phyloP scores from a whole-genome alignment of 805 yeast genomes.

The Candida broadrunensis region DNA sequence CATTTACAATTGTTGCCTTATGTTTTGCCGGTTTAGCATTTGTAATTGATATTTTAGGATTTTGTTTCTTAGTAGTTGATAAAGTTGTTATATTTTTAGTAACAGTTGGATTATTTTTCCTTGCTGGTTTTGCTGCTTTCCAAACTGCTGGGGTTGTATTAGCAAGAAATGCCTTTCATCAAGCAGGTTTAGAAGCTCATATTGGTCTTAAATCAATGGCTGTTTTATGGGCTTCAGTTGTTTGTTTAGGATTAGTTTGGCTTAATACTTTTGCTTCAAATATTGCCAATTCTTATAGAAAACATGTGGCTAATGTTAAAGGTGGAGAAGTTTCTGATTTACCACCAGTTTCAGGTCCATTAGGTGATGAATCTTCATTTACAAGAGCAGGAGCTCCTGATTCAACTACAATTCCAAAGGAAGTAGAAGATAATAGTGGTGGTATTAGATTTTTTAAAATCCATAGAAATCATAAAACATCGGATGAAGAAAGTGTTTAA shows the following conservation, averaged over 20 bases:
- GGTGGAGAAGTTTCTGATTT: conserved; percentile 12
- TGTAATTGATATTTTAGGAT: conserved; percentile 50
- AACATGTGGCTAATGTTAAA: conserved; percentile 43
- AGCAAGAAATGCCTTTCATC: conserved; percentile 66
- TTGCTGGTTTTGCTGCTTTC: conserved; percentile 61
- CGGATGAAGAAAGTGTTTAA: conserved; percentile 44
- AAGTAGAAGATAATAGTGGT: conserved; percentile 43
- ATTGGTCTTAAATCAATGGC: conserved; percentile 61
- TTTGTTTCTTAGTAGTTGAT: conserved; percentile 55
- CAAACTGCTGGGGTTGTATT: conserved; percentile 77
- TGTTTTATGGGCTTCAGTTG: conserved; percentile 69
- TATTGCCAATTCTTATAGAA: conserved; percentile 47
- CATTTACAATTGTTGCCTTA: conserved; percentile 57
- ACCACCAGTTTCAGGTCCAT: conserved; percentile 21
- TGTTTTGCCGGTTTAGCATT: conserved; percentile 63
- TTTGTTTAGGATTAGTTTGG: conserved; percentile 47
- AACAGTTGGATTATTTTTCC: conserved; percentile 49
- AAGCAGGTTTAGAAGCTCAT: conserved; percentile 41
- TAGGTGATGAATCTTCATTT: conserved; percentile 40
- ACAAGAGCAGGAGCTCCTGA: conserved; percentile 31
- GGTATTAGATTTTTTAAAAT: conserved; percentile 79
- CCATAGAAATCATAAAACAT: conserved; percentile 48
- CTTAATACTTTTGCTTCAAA: conserved; percentile 51
- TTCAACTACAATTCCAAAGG: conserved; percentile 22
- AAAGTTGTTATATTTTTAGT: conserved; percentile 53